Base-by-base conservation (phyloP, 768 basidiomycete genomes). In the Amanita molliuscula region DNA sequence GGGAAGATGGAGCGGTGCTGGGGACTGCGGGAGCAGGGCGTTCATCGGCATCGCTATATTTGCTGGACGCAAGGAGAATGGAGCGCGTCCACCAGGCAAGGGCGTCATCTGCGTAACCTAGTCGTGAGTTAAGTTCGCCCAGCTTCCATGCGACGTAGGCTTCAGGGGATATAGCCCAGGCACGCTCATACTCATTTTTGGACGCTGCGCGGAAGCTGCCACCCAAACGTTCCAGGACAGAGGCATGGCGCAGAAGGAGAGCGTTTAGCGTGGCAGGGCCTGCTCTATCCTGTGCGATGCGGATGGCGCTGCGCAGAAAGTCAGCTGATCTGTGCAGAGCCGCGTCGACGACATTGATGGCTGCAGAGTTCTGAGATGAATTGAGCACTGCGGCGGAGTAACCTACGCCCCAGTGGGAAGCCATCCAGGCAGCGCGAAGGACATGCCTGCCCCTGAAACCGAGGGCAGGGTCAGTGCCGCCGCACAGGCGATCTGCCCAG, bases 391-490 rank as follows among this genome's bases (percentile, higher is more conserved):
- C 64, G 4, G 63, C 62, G 35, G 57, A 64, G 16, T 67, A 63
- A 6, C 75, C 76, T 8, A 69, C 67, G 15, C 78, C 79, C 81
- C 84, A 84, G 54, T 83, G 68, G 51, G 77, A 72, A 0, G 78
- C 77, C 65, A 82, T 79, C 84, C 85, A 89, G 10, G 86, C 83
- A 26, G 75, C 73, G 29, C 86, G 79, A 0, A 84, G 64, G 36
- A 75, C 72, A 60, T 83, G 79, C 23, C 82, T 68, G 18, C 73
- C 83, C 56, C 66, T 69, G 59, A 76, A 72, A 2, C 84, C 81
- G 7, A 88, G 65, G n/a, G 66, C 75, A 3, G 81, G 73, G 61
- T 88, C 84, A n/a, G 86, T 88, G 42, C 86, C 87, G 4, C 81
- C 82, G 28, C 23, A 67, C 52, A 56, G 67, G 21, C 61, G 46